Base-by-base conservation (phyloP, 2,329 filamentous ascomycete species). In the Diaporthe sp. region DNA sequence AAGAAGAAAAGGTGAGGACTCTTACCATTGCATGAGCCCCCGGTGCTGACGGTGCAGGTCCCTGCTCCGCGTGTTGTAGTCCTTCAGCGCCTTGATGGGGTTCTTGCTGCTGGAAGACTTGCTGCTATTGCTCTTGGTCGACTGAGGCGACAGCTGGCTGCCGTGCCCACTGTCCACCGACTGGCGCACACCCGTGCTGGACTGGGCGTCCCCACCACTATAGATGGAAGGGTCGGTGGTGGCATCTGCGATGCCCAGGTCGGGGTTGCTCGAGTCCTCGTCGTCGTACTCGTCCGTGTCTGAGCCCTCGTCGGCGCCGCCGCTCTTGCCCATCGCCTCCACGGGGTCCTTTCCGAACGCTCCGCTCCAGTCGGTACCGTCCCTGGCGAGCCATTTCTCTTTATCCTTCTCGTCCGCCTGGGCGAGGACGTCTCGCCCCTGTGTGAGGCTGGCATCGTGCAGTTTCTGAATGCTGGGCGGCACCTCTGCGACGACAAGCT, bases 11-110 rank as follows among this genome's bases (percentile, higher is more conserved):
- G 19, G 25, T 28, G 49, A 6, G 15, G 10, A 39, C 34, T 5
- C 83, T 78, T 75, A 84, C 95, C 96, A 98, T 84, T 98, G 96
- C 95, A 98, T 98, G 82, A 98, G 81, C 0, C 96, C 96, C 15
- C 96, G 90, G 79, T 98, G 95, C 85, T 96, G 95, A 0, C 96
- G 91, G 82, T 96, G 93, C 82, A 98, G 88, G 61, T 94, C 92
- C 77, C 93, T 91, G 81, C 93, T 95, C 77, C 92, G 89, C 74
- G 88, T 87, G 79, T 91, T 92, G 82, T 93, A 91, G 31, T 93
- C 89, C 82, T 92, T 92, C 81, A 89, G 87, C 78, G 89, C 86
- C 78, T 87, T 87, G 76, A 91, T 84, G 0, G 90, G 91, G 78
- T 91, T 91, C 80, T 86, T 89, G 79, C 84, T 86, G 74, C 81